Base-by-base conservation (phyloP, 371 early-diverging fungal genomes). In the Mortierella sp. region DNA sequence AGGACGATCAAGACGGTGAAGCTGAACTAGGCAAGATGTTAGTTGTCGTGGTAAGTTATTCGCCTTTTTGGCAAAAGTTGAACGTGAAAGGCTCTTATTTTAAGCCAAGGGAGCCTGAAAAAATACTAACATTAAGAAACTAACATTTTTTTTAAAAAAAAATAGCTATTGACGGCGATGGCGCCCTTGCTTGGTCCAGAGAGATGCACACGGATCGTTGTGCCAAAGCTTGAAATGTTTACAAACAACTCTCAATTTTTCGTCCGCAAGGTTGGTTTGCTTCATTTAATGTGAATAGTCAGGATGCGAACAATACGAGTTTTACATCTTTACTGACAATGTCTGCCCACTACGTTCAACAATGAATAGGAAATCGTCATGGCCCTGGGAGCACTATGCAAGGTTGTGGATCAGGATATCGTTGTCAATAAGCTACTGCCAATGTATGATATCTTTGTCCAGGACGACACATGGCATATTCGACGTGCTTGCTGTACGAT, bases 401-500 rank as follows among this genome's bases (percentile, higher is more conserved):
- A 75, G 13, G 84, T 86, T 0, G 84, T 89, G 13, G 80, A 81
- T 13, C 76, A 74, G 38, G 65, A 84, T 11, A 80, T 87, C 8
- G 86, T 85, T 3, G 72, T 87, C 47, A 76, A 86, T 32, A 78
- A 85, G 67, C 78, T 91, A 78, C 67, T 90, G 36, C 91, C 91
- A 1, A 63, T 91, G 11, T 91, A 87, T 61, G 75, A 75, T 19
- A 66, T 72, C 21, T 87, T 88, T 78, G 81, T 87, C 13, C 83
- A 86, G 50, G 89, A 91, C 63, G 87, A 86, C 40, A 88, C 88
- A 36, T 91, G 91, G 91, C 91, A 91, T 70, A 88, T 89, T 21
- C 86, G 91, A 53, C 83, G 87, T 22, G 88, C 91, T 21, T 88
- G 89, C 67, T 86, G 89, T 19, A 72, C 87, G 5, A 79, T 88